A percentile compares a stretch with the other conserved stretches of the same genome.
phyloP scores from a whole-genome alignment of 2,329 filamentous ascomycete species.

The Aspergillus novofumigatus region DNA sequence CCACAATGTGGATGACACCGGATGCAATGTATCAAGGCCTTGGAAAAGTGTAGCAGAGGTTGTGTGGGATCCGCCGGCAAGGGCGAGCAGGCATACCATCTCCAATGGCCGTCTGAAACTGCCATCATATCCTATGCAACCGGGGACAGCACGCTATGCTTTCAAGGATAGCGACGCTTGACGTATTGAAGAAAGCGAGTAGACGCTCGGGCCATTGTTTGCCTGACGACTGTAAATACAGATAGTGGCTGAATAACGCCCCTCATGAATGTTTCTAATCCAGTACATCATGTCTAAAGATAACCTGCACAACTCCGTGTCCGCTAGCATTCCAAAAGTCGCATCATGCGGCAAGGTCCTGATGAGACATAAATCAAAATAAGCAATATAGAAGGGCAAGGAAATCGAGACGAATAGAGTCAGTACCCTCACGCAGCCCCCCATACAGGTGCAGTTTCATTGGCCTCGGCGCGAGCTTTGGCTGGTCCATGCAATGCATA shows the following conservation, averaged over 20 bases:
- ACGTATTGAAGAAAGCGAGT: background rate
- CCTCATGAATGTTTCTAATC: background rate
- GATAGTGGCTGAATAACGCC: background rate
- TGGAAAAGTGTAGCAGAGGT: slow-evolving; percentile 32
- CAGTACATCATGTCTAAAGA: background rate
- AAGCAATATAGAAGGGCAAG: background rate
- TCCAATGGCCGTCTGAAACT: slow-evolving; percentile 15
- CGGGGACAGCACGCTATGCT: background rate
- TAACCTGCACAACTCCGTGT: background rate
- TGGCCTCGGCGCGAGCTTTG: slow-evolving; percentile 12
- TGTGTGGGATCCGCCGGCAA: slow-evolving; percentile 35
- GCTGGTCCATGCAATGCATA: slow-evolving; percentile 38
- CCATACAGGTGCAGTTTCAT: slow-evolving; percentile 10
- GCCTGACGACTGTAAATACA: background rate
- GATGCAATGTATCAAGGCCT: slow-evolving; percentile 23
- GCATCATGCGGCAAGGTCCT: background rate
- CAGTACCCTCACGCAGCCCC: slow-evolving; percentile 7
- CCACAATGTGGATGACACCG: slow-evolving; percentile 29
- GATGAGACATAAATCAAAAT: background rate
- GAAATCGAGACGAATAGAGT: background rate
- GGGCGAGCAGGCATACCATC: slow-evolving; percentile 25
- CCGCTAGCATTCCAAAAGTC: background rate
- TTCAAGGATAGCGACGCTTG: background rate
- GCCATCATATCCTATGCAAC: slow-evolving; percentile 1
- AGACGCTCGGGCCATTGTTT: background rate